These are phyloP conservation scores for Collybia sp. DNA, from an alignment of 768 basidiomycete species.

Conservation along the genomic window DNA sequence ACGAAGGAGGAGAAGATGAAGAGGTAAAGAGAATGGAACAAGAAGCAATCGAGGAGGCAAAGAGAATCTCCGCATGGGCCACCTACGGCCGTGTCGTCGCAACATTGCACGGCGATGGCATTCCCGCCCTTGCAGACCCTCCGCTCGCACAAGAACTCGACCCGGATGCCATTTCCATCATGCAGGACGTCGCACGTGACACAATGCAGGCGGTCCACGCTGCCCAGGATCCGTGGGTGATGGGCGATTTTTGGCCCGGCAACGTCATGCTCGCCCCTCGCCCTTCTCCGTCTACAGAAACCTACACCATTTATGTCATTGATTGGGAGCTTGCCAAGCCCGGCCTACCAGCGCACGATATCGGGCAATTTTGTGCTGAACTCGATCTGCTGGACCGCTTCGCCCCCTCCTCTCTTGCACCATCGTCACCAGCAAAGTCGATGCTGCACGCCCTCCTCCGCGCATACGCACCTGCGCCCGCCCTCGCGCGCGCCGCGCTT, in stretches of 20 bases:
- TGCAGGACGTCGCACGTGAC: slow-evolving; percentile 11
- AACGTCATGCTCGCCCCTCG: slow-evolving; percentile 47
- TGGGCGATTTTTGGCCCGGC: slow-evolving; percentile 76
- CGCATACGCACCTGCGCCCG: slow-evolving; percentile 31
- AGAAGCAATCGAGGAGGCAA: slow-evolving; percentile 16
- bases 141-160: slow-evolving; percentile 20
- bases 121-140: slow-evolving; percentile 36
- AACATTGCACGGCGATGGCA: slow-evolving; percentile 25
- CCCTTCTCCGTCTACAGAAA: slow-evolving; percentile 14
- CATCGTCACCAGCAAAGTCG: slow-evolving; percentile 13
- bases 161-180: background rate
- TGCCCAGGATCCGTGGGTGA: slow-evolving; percentile 23
- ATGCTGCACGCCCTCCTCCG: slow-evolving; percentile 40
- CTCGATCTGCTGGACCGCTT: slow-evolving; percentile 46
- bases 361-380: slow-evolving; percentile 65
- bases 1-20: slow-evolving; percentile 15
- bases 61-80: slow-evolving; percentile 30
- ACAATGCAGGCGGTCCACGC: slow-evolving; percentile 16
- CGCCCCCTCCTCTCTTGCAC: slow-evolving; percentile 29
- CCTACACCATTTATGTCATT: slow-evolving; percentile 43
- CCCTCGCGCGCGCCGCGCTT: slow-evolving; percentile 24
- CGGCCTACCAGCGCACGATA: slow-evolving; percentile 52
- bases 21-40: slow-evolving; percentile 24
- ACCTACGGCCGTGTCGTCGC: slow-evolving; percentile 42
- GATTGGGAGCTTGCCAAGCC: slow-evolving; percentile 66